Percentiles rank a stretch among this genome's conserved stretches.
phyloP scores from a whole-genome alignment of 768 basidiomycete genomes.

The Phylloporus sp. region DNA sequence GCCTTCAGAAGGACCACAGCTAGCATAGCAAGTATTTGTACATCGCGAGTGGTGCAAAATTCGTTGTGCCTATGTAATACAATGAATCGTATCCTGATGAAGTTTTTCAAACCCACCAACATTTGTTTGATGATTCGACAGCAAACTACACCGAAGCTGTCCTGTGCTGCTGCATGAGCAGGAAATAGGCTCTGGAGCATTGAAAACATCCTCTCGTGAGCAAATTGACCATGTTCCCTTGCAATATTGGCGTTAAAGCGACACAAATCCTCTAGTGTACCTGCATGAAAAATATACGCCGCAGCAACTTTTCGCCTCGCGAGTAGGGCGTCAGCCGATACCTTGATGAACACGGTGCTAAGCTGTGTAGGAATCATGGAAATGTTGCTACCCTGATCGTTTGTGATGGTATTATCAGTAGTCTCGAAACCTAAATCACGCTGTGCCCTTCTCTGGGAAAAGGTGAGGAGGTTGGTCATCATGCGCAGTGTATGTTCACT shows the following conservation, averaged over 20 bases:
- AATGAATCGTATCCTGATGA: background rate
- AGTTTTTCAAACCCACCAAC: slow-evolving; percentile 37
- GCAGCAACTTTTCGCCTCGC: slow-evolving; percentile 53
- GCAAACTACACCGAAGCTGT: slow-evolving; percentile 22
- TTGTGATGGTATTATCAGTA: slow-evolving; percentile 29
- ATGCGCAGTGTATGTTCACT: slow-evolving; percentile 63
- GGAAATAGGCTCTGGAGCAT: slow-evolving; percentile 51
- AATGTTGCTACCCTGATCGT: slow-evolving; percentile 16
- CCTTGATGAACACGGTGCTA: slow-evolving; percentile 58
- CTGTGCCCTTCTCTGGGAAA: slow-evolving; percentile 43
- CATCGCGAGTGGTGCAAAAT: slow-evolving; percentile 50
- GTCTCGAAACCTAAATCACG: slow-evolving; percentile 40
- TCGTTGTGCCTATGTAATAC: slow-evolving; percentile 38
- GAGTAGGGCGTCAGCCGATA: slow-evolving; percentile 45
- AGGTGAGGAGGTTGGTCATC: slow-evolving; percentile 72
- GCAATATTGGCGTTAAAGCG: slow-evolving; percentile 58
- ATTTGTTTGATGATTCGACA: slow-evolving; percentile 42
- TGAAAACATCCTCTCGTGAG: slow-evolving; percentile 68
- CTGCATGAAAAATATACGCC: slow-evolving; percentile 54
- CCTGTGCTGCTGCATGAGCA: slow-evolving; percentile 22
- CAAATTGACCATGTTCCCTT: slow-evolving; percentile 53
- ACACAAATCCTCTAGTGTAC: slow-evolving; percentile 47
- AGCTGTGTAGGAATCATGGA: slow-evolving; percentile 37
- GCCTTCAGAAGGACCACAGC: slow-evolving; percentile 62
- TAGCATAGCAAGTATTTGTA: slow-evolving; percentile 82